A percentile compares a stretch with the other conserved stretches of the same genome.
These are phyloP conservation scores for Monilinia polystroma DNA, from an alignment of 2,329 filamentous ascomycete species.

Conservation along the genomic window DNA sequence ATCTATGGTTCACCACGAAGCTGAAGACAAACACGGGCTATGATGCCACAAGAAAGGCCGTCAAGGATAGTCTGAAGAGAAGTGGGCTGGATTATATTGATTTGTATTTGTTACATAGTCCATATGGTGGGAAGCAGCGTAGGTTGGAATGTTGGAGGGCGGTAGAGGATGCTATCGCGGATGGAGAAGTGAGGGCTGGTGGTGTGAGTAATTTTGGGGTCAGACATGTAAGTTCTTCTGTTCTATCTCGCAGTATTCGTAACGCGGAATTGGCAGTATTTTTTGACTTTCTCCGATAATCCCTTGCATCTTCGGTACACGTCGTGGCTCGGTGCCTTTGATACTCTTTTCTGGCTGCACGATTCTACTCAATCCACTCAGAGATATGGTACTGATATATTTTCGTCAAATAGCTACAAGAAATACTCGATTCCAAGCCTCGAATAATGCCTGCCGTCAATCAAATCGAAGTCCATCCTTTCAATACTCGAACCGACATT, in stretches of 20 bases:
- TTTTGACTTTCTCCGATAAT: not conserved
- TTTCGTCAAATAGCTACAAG: constrained; percentile 31
- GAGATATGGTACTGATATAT: not conserved
- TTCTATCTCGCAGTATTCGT: not conserved
- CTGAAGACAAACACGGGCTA: constrained; percentile 64
- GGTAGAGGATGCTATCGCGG: constrained; percentile 70
- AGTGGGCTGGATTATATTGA: constrained; percentile 74
- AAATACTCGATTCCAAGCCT: constrained; percentile 42
- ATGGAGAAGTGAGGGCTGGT: constrained; percentile 67
- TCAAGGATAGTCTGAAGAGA: constrained; percentile 62
- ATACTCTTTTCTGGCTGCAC: not conserved
- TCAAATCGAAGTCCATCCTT: constrained; percentile 80
- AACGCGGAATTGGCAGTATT: not conserved
- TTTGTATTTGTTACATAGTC: constrained; percentile 75
- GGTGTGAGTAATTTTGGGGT: constrained; percentile 80
- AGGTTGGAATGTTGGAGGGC: constrained; percentile 73
- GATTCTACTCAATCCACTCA: not conserved
- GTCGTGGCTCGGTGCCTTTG: no score
- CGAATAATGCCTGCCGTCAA: constrained; percentile 68
- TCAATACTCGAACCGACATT: constrained; percentile 72
- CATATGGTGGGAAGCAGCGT: constrained; percentile 69
- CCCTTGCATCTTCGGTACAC: not conserved
- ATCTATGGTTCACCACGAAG: constrained; percentile 81
- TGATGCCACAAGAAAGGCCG: constrained; percentile 63
- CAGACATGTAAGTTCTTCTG: constrained; percentile 57